phyloP scores from a whole-genome alignment of 1,284 basidiomycete genomes.

The Leccinum fallax region DNA sequence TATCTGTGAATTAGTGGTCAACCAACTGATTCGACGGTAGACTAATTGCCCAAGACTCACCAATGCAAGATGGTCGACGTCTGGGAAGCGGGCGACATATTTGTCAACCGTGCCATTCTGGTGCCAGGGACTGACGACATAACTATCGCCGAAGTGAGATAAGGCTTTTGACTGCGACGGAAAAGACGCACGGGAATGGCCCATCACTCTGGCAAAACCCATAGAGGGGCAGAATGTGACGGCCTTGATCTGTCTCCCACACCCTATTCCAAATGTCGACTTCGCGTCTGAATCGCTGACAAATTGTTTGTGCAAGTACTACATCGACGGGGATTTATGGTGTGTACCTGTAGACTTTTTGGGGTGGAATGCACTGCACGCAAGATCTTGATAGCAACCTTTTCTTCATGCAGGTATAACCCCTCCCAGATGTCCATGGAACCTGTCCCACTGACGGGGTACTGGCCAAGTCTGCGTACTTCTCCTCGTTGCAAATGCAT shows the following conservation, averaged over 20 bases:
- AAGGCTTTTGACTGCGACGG: neutral
- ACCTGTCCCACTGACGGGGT: conserved; percentile 51
- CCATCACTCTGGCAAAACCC: conserved; percentile 56
- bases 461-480: conserved; percentile 47
- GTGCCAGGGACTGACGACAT: conserved; percentile 60
- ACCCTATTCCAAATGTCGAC: conserved; percentile 56
- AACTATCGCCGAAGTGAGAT: conserved; percentile 34
- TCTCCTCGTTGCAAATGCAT: conserved; percentile 53
- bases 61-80: conserved; percentile 44
- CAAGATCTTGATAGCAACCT: conserved; percentile 57
- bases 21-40: neutral
- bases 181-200: conserved; percentile 48
- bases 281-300: conserved; percentile 53
- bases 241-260: conserved; percentile 53
- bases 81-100: conserved; percentile 43
- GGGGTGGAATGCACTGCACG: conserved; percentile 51
- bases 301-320: conserved; percentile 4
- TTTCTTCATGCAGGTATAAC: conserved; percentile 52
- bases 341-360: conserved; percentile 42
- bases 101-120: conserved; percentile 51
- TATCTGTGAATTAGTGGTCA: conserved; percentile 37
- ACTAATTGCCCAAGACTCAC: conserved; percentile 30
- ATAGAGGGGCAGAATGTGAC: conserved; percentile 56
- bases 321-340: neutral
- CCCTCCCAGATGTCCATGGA: conserved; percentile 57